Base-by-base conservation (phyloP, 768 basidiomycete genomes). In the Russula ochroleuca region DNA sequence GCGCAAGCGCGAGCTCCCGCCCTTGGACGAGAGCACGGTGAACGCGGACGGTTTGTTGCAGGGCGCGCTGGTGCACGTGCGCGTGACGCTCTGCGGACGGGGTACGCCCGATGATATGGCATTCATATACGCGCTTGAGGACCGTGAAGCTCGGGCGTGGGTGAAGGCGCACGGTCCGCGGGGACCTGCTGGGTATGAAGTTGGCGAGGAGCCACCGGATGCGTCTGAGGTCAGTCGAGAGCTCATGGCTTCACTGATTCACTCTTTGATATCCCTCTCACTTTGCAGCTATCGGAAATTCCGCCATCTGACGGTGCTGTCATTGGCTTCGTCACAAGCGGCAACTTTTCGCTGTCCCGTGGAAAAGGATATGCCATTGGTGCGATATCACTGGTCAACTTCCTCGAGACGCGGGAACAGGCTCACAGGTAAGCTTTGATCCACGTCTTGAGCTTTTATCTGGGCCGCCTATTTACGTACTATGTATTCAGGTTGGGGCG, bases 301-400 rank as follows among this genome's bases (percentile, higher is more conserved):
- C 72, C 75, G 8, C 78, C 85, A 6, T 69, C 76, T 1, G 70
- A 78, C 52, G 72, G 76, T 3, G 71, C 75, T 3, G 79, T 90
- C 28, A 83, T 96, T 57, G 95, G 96, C 0, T 91, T 90, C 69
- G 80, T 94, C 21, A 92, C 93, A 0, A 87, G 90, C 2, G 95
- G 94, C 0, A 86, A 85, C 64, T 88, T 83, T 71, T 95, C 94
- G 1, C 79, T 98, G 9, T 80, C 85, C 0, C 81, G 85, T 33
- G 95, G 95, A 0, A 76, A 82, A 63, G 94, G 92, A 0, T 84
- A 84, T 69, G 94, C 84, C 2, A 79, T 97, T 14, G 96, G 86
- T 19, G 84, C 86, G 0, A 74, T 98, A 19, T 77, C 90, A 3
- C 71, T 94, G 14, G 69, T 73, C 31, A 75, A 75, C 59, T 75